Percentiles rank a stretch among this genome's conserved stretches.
These are phyloP conservation scores for Septoria linicola DNA, from an alignment of 2,329 filamentous ascomycete genomes.

Conservation along the genomic window DNA sequence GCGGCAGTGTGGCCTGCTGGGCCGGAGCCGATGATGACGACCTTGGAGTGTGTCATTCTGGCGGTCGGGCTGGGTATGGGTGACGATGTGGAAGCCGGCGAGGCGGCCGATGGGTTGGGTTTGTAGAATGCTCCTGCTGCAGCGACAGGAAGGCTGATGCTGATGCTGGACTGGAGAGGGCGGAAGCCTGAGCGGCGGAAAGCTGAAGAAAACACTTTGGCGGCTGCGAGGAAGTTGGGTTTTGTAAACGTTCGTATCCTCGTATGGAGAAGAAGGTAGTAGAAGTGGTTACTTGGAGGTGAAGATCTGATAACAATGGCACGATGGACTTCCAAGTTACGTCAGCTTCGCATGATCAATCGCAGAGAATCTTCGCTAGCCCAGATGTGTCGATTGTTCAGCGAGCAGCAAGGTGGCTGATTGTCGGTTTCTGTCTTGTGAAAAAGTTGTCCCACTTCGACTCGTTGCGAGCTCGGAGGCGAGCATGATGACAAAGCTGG, in stretches of 20 bases:
- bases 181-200: conserved; percentile 63
- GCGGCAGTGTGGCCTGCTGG: conserved; percentile 96
- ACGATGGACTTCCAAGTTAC: background rate
- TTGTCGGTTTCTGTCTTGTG: background rate
- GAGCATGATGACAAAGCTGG: no score
- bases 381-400: background rate
- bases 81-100: conserved; percentile 27
- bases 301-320: background rate
- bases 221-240: conserved; percentile 5
- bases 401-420: background rate
- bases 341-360: background rate
- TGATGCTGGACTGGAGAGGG: conserved; percentile 69
- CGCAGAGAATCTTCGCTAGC: background rate
- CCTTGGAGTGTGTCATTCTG: conserved; percentile 83
- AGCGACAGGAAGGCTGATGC: conserved; percentile 69
- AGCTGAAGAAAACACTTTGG: conserved; percentile 88
- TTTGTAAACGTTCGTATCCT: background rate
- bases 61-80: conserved; percentile 29
- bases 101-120: conserved; percentile 41
- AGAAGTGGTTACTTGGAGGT: background rate
- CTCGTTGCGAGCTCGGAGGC: no score
- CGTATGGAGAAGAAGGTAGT: background rate
- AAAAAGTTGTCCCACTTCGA: no score
- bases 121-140: conserved; percentile 66
- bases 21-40: conserved; percentile 79